Base-by-base conservation (phyloP, 805 yeast species). In the Peterozyma xylosa region DNA sequence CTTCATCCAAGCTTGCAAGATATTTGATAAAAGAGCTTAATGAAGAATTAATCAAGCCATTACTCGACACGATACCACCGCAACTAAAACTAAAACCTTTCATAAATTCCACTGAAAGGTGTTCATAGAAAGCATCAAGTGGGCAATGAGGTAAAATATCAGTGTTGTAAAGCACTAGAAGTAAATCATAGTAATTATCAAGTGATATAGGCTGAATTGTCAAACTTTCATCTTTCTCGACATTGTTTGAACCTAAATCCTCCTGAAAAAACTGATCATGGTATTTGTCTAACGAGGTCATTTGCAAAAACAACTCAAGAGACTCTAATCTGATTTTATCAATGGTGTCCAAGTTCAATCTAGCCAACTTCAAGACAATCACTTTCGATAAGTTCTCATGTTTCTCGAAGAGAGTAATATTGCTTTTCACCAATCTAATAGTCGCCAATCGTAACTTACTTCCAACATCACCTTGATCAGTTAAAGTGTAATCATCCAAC, bases 401-500 rank as follows among this genome's bases (percentile, higher is more conserved):
- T 11, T 29, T 38, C 9, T 14, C 37, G 35, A 60, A 53, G 15
- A 27, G 21, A 0, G 41, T 39, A 3, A 53, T 34, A 48, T 72
- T 67, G 1, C 50, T 36, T 0, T 48, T 42, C 0, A 81, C 57
- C 2, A 78, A 53, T 5, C 51, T 33, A 2, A 84, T 56, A 1
- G 81, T 66, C 0, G 81, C 70, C 1, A 56, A 49, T 39, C 98
- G 65, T 1, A 88, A 74, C 52, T 78, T 73, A 39, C 86, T 76
- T 2, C 98, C 98, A n/a, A 89, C 90, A 63, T 90, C 98, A 9
- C 98, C 98, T 54, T 86, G 84, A 27, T 77, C 76, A 0, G 91
- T 85, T 2, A 74, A 64, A 0, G 95, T 77, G 57, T 89, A 88
- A 53, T 90, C 96, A 48, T 82, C 81, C 11, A 91, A 59, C 32